Percentiles rank a stretch among this genome's conserved stretches.
phyloP scores from a whole-genome alignment of 306 rosid species.

The Benincasa hispida region DNA sequence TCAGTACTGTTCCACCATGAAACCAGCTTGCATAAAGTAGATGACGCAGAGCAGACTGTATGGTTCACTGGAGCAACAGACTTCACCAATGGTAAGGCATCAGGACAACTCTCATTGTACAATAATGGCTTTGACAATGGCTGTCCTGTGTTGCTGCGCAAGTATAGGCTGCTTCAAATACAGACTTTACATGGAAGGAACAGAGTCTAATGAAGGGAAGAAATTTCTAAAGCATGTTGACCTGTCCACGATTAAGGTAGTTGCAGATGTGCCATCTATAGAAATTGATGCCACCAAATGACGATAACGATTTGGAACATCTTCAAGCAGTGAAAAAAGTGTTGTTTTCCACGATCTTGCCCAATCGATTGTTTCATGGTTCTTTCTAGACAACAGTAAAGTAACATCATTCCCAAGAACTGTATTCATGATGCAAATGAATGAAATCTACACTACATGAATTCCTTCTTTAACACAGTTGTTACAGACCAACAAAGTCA shows the following conservation, averaged over 20 bases:
- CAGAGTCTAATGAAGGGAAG: not conserved
- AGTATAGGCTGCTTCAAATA: slow-evolving; percentile 20
- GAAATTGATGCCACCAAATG: slow-evolving; percentile 51
- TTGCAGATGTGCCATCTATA: slow-evolving; percentile 92
- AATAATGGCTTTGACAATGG: slow-evolving; percentile 64
- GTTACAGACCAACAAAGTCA: not conserved
- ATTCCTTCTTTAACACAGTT: not conserved
- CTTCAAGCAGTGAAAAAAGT: slow-evolving; percentile 56
- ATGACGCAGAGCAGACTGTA: slow-evolving; percentile 77
- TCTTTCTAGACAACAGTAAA: slow-evolving; percentile 69
- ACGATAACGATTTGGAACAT: slow-evolving; percentile 46
- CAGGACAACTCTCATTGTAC: slow-evolving; percentile 69
- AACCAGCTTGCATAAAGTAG: slow-evolving; percentile 80
- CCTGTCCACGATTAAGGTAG: slow-evolving; percentile 79
- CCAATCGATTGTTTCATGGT: slow-evolving; percentile 57
- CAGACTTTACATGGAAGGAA: slow-evolving; percentile 1
- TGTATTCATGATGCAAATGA: not conserved
- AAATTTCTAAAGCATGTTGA: slow-evolving; percentile 13
- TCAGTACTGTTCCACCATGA: slow-evolving; percentile 62
- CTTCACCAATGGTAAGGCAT: slow-evolving; percentile 61
- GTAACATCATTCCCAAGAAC: slow-evolving; percentile 23
- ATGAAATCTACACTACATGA: not conserved
- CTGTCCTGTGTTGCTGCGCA: slow-evolving; percentile 62
- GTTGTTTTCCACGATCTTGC: slow-evolving; percentile 69
- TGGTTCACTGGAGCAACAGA: slow-evolving; percentile 85